Conservation (phyloP, 1,284 basidiomycete genomes). For the Cryptococcus neoformans region DNA sequence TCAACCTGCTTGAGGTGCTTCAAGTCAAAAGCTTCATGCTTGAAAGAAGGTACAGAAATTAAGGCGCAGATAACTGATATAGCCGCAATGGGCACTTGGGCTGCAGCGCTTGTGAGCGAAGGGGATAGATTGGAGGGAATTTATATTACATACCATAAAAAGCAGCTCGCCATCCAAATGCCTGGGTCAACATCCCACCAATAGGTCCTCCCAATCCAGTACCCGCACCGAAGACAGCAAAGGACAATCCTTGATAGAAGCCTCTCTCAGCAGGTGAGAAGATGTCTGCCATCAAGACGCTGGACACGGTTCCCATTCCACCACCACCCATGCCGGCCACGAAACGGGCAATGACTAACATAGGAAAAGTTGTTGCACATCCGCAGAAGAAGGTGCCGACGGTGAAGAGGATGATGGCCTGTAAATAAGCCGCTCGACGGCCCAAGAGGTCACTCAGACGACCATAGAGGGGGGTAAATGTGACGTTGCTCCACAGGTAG, state of each 20-base stretch:
- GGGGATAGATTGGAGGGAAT: no score
- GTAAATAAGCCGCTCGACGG: conserved; percentile 19
- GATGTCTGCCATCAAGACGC: conserved; percentile 43
- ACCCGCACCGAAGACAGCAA: conserved; percentile 14
- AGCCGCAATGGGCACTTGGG: conserved; percentile 19
- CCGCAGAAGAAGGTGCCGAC: conserved; percentile 24
- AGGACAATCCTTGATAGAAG: conserved; percentile 42
- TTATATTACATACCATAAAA: conserved; percentile 19
- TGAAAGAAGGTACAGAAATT: conserved; percentile 5
- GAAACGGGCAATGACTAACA: conserved; percentile 22
- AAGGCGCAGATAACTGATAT: conserved; percentile 8
- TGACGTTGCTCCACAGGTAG: conserved; percentile 29
- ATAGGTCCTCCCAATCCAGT: conserved; percentile 44
- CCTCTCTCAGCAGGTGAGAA: conserved; percentile 45
- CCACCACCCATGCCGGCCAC: conserved; percentile 35
- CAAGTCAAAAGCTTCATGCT: not conserved
- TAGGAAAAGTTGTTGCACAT: conserved; percentile 12
- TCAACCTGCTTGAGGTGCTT: conserved; percentile 18
- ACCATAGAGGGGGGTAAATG: conserved; percentile 33
- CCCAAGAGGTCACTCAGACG: conserved; percentile 29
- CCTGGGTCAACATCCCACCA: conserved; percentile 47
- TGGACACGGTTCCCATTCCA: conserved; percentile 34
- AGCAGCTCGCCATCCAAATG: conserved; percentile 48
- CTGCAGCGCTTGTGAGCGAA: conserved; percentile 1
- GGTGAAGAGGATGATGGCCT: conserved; percentile 25